These are phyloP conservation scores for Plasmodium vivax DNA, from an alignment of 169 alveolate species.

Conservation along the genomic window DNA sequence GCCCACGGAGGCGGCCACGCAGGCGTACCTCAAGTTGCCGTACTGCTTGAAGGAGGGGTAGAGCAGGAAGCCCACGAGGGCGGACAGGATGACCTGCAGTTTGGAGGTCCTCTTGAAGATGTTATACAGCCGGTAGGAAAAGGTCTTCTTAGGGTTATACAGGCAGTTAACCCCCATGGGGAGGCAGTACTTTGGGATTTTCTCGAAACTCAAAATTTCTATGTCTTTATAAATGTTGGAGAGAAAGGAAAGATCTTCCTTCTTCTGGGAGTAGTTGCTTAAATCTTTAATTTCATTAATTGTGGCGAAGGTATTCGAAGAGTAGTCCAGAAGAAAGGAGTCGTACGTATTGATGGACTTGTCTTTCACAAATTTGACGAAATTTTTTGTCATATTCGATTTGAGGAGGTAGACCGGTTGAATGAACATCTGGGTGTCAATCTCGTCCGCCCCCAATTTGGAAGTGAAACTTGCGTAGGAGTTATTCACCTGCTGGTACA, in stretches of 20 bases:
- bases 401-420: constrained; percentile 62
- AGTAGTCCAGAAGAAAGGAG: constrained; percentile 52
- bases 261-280: constrained; percentile 56
- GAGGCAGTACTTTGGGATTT: constrained; percentile 44
- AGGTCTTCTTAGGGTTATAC: constrained; percentile 33
- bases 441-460: constrained; percentile 9
- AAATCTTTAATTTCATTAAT: constrained; percentile 60
- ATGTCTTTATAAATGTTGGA: constrained; percentile 67
- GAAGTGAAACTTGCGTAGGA: constrained; percentile 19
- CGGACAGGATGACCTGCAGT: constrained; percentile 22
- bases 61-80: not conserved
- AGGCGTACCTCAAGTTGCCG: constrained; percentile 29
- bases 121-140: constrained; percentile 24
- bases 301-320: constrained; percentile 38
- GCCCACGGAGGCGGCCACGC: constrained; percentile 1
- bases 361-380: constrained; percentile 38
- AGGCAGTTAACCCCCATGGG: constrained; percentile 55
- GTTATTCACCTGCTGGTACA: constrained; percentile 42
- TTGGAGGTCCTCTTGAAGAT: constrained; percentile 26
- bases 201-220: constrained; percentile 54
- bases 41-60: constrained; percentile 54
- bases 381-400: constrained; percentile 23
- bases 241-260: constrained; percentile 37
- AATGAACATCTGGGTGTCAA: constrained; percentile 36
- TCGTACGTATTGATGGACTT: constrained; percentile 29